A percentile compares a stretch with the other conserved stretches of the same genome.
These are phyloP conservation scores for Glutinoglossum americanum DNA, from an alignment of 495 filamentous ascomycete species.

Conservation along the genomic window DNA sequence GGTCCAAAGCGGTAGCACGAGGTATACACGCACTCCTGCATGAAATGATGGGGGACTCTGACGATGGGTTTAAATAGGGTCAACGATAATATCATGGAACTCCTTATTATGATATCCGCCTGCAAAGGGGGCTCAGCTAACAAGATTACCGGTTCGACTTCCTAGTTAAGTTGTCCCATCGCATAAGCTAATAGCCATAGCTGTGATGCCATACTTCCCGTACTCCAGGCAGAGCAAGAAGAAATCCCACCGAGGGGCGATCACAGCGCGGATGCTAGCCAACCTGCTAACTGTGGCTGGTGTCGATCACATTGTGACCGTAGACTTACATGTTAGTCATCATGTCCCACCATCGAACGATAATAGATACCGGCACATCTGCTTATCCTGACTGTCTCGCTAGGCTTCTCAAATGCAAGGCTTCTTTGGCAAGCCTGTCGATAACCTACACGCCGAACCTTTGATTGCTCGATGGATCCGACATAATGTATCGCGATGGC, in stretches of 20 bases:
- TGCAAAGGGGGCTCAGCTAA: constrained; percentile 95
- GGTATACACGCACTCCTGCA: constrained; percentile 18
- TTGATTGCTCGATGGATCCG: constrained; percentile 91
- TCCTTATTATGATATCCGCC: constrained; percentile 95
- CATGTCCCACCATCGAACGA: neutral
- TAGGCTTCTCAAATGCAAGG: constrained; percentile 90
- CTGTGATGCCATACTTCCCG: constrained; percentile 95
- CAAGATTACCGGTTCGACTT: constrained; percentile 72
- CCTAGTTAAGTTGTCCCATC: neutral
- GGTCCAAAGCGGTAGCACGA: constrained; percentile 85
- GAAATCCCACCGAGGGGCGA: constrained; percentile 89
- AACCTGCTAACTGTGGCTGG: constrained; percentile 85
- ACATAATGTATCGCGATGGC: constrained; percentile 70
- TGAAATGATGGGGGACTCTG: neutral
- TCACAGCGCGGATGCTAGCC: constrained; percentile 90
- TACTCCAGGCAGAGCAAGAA: constrained; percentile 98
- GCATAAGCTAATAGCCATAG: constrained; percentile 23
- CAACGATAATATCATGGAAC: constrained; percentile 97
- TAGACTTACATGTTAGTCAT: constrained; percentile 62
- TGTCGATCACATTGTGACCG: constrained; percentile 90
- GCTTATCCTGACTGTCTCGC: neutral
- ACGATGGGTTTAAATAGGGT: constrained; percentile 25
- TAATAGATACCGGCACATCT: neutral
- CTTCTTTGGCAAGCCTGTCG: constrained; percentile 94
- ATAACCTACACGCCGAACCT: constrained; percentile 92